phyloP scores from a whole-genome alignment of 768 basidiomycete species.

The Phaeotremella fagi region DNA sequence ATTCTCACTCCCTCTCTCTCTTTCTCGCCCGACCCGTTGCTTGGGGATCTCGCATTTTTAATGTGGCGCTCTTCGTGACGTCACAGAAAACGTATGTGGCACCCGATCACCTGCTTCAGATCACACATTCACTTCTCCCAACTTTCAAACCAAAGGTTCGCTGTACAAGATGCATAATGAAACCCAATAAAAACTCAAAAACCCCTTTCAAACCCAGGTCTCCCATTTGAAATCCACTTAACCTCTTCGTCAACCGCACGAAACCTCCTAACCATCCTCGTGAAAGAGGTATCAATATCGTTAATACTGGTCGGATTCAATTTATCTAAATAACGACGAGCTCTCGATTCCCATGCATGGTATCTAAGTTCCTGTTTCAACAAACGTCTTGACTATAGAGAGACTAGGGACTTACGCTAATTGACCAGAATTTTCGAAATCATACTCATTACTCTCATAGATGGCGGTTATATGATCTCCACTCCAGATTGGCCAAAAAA shows the following conservation, averaged over 20 bases:
- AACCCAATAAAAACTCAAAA: too few relatives aligned
- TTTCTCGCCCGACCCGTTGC: too few relatives aligned
- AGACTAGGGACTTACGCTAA: slow-evolving; percentile 28
- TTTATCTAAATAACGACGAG: slow-evolving; percentile 31
- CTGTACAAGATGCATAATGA: too few relatives aligned
- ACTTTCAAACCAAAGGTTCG: too few relatives aligned
- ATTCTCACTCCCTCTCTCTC: too few relatives aligned
- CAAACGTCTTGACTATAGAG: not conserved
- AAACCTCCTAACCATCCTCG: slow-evolving; percentile 35
- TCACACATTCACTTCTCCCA: too few relatives aligned
- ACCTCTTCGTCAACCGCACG: slow-evolving; percentile 26
- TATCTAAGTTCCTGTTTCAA: slow-evolving; percentile 12
- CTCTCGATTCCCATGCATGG: slow-evolving; percentile 48
- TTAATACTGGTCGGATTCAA: slow-evolving; percentile 41
- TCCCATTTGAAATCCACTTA: slow-evolving; percentile 11
- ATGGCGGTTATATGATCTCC: slow-evolving; percentile 36
- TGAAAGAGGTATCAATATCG: slow-evolving; percentile 38
- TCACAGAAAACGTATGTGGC: too few relatives aligned
- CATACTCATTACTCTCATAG: slow-evolving; percentile 33
- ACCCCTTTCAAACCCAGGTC: slow-evolving; percentile 3
- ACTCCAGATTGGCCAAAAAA: slow-evolving; percentile 50
- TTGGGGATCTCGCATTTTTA: too few relatives aligned
- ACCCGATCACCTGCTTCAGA: too few relatives aligned
- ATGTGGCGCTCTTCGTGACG: too few relatives aligned
- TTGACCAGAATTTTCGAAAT: slow-evolving; percentile 37